phyloP scores from a whole-genome alignment of 352 stramenopile species.

The Pythium phragmitis region DNA sequence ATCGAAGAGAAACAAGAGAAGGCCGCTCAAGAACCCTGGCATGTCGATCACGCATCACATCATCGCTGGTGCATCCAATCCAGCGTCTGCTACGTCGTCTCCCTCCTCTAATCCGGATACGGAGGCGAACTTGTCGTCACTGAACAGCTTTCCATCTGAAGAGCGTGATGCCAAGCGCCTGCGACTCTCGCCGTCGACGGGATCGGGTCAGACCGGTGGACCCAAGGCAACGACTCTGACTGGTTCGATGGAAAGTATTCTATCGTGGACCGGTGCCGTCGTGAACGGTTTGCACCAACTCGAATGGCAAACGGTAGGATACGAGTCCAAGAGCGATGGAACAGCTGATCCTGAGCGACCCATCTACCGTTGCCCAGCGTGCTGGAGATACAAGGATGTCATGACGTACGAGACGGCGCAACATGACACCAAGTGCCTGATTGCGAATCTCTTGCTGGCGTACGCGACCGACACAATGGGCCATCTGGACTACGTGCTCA shows the following conservation, averaged over 20 bases:
- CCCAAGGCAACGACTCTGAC: slow-evolving; percentile 45
- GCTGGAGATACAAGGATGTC: slow-evolving; percentile 82
- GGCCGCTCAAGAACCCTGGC: slow-evolving; percentile 47
- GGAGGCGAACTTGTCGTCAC: slow-evolving; percentile 47
- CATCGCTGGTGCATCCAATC: slow-evolving; percentile 62
- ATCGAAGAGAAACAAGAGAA: slow-evolving; percentile 94
- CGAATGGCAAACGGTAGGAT: slow-evolving; percentile 80
- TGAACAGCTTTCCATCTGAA: slow-evolving; percentile 55
- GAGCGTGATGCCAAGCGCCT: slow-evolving; percentile 66
- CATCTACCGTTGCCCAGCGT: slow-evolving; percentile 82
- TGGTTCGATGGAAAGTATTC: slow-evolving; percentile 69
- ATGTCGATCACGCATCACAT: slow-evolving; percentile 73
- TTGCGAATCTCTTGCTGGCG: slow-evolving; percentile 77
- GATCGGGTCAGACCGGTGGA: slow-evolving; percentile 10
- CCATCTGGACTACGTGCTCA: slow-evolving; percentile 76
- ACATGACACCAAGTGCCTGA: slow-evolving; percentile 82
- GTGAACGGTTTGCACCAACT: slow-evolving; percentile 77
- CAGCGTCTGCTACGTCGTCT: slow-evolving; percentile 64
- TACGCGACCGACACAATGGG: slow-evolving; percentile 81
- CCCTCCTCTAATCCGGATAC: slow-evolving; percentile 69
- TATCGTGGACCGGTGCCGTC: slow-evolving; percentile 70
- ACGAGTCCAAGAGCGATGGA: slow-evolving; percentile 74
- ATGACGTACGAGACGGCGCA: slow-evolving; percentile 84
- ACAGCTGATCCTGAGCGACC: slow-evolving; percentile 65
- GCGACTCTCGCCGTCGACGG: slow-evolving; percentile 29